Percentiles rank a stretch among this genome's conserved stretches.
Evolutionary conservation across 139 green algal species (phyloP).

Genomic region (Chlamydomonas incerta): DNA sequence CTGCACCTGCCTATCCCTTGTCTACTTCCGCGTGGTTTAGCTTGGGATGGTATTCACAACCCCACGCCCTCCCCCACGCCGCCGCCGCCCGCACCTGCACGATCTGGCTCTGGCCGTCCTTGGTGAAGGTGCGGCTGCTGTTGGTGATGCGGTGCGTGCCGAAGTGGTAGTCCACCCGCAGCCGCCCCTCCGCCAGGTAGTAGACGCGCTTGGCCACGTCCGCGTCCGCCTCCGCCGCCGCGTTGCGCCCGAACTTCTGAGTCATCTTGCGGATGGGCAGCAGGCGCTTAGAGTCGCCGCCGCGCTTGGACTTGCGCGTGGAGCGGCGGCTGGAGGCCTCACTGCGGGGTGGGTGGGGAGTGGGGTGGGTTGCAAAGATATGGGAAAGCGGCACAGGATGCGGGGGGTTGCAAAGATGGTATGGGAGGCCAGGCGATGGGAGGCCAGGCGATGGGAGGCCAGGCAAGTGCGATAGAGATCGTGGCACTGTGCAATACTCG

Average conservation of each 20-base stretch:
- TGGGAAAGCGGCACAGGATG: too few species aligned
- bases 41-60: too few species aligned
- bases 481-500: too few species aligned
- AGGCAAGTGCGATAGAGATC: background rate
- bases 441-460: background rate
- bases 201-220: slow-evolving; percentile 84
- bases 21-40: too few species aligned
- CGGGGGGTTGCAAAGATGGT: too few species aligned
- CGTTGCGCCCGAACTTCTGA: slow-evolving; percentile 79
- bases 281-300: slow-evolving; percentile 40
- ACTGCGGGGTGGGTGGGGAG: background rate
- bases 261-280: slow-evolving; percentile 83
- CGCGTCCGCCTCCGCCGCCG: slow-evolving; percentile 28
- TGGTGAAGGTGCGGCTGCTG: slow-evolving; percentile 70
- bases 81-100: slow-evolving; percentile 56
- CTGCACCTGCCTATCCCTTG: too few species aligned
- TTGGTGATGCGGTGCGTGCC: slow-evolving; percentile 64
- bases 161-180: slow-evolving; percentile 79
- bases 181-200: slow-evolving; percentile 67
- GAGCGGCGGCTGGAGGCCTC: background rate
- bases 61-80: background rate
- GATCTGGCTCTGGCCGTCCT: slow-evolving; percentile 76
- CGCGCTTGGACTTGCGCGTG: slow-evolving; percentile 17
- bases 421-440: too few species aligned
- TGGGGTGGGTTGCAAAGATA: background rate